These are phyloP conservation scores for Pedinophyceae sp. DNA, from an alignment of 139 green algal genomes.

Conservation along the genomic window DNA sequence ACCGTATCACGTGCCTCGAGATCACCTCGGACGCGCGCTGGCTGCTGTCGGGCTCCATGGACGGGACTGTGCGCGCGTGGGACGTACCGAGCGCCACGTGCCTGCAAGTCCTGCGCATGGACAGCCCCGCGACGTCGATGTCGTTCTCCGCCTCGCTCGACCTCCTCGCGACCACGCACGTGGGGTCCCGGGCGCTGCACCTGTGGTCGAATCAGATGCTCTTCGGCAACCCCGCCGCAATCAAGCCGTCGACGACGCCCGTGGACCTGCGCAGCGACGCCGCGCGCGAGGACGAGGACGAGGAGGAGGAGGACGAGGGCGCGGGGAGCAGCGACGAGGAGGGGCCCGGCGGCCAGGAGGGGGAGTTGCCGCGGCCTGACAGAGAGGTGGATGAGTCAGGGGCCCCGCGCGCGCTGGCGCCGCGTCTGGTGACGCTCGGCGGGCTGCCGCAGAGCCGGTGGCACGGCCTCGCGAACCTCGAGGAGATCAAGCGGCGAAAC, in stretches of 20 bases:
- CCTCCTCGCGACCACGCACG: slow-evolving; percentile 83
- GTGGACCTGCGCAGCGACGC: background rate
- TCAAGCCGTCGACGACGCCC: background rate
- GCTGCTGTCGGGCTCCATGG: slow-evolving; percentile 73
- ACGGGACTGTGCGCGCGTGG: slow-evolving; percentile 75
- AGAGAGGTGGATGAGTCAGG: slow-evolving; percentile 16
- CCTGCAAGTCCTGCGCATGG: slow-evolving; percentile 27
- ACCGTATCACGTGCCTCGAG: slow-evolving; percentile 55
- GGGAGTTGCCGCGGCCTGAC: background rate
- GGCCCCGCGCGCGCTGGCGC: slow-evolving; percentile 38
- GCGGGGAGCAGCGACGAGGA: slow-evolving; percentile 7
- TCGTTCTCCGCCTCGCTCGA: slow-evolving; percentile 61
- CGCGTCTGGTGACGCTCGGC: slow-evolving; percentile 64
- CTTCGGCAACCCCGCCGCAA: slow-evolving; percentile 2
- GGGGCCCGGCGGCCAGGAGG: background rate
- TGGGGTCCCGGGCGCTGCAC: slow-evolving; percentile 73
- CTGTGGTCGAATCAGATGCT: slow-evolving; percentile 73
- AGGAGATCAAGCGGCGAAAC: slow-evolving; percentile 82
- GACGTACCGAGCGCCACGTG: slow-evolving; percentile 56
- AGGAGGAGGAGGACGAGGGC: slow-evolving; percentile 3
- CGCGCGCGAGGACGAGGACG: slow-evolving; percentile 3
- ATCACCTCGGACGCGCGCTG: slow-evolving; percentile 64
- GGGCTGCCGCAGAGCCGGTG: slow-evolving; percentile 78
- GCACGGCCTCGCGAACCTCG: slow-evolving; percentile 70
- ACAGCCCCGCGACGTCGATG: slow-evolving; percentile 18